Base-by-base conservation (phyloP, 352 stramenopile genomes). In the Pythium angustatum region DNA sequence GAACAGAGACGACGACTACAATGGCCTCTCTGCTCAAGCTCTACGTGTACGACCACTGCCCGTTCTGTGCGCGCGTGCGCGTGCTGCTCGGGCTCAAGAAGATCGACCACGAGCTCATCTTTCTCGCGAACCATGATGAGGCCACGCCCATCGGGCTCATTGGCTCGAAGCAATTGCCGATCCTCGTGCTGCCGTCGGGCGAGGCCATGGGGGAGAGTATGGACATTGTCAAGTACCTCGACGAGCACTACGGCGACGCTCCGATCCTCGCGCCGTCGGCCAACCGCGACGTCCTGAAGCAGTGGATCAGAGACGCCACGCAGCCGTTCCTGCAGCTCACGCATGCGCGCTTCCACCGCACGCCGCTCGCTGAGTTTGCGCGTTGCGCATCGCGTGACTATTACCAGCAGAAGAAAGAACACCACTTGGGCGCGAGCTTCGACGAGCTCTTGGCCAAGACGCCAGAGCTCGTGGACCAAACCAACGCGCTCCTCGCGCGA, bases 1-100 rank as follows among this genome's bases (percentile, higher is more conserved):
- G n/a, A n/a, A n/a, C n/a, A n/a, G n/a, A n/a, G n/a, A n/a, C n/a
- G n/a, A n/a, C n/a, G n/a, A 24, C 30, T 26, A 15, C 43, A 14
- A 26, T 31, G 4, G 34, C 51, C 17, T 34, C 40, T 21, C 12
- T 27, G 38, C 38, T 75, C 31, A 83, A 79, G 69, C 66, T 87
- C 26, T 87, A 83, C 69, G 76, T 81, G 62, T 87, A 87, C 66
- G 78, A 87, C 69, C 72, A 83, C 56, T 87, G 76, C 53, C 78
- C 78, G 4, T 85, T 78, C 65, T 85, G 78, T 65, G 75, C 74
- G 45, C 76, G 76, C 9, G 76, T 67, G 43, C 78, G 78, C 17
- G 76, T 81, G 62, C 70, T 81, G 14, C 62, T 84, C 22, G 78
- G 76, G 1, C 66, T 84, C 28, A 84, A 87, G 71, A 54, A 72